Conservation (phyloP, 2,329 filamentous ascomycete genomes). For the Aspergillus glaucus region DNA sequence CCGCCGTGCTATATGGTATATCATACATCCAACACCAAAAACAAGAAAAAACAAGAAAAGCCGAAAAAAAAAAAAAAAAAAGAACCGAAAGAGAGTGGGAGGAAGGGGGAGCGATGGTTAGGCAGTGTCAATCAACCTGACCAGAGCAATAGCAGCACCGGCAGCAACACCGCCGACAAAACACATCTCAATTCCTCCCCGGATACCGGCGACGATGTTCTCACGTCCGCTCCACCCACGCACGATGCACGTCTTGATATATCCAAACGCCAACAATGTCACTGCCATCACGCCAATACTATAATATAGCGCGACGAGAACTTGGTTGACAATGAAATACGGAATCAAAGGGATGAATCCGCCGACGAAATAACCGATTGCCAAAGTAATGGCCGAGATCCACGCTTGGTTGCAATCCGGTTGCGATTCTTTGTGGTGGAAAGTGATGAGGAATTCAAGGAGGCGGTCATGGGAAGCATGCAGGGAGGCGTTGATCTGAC, state of each 20-base stretch:
- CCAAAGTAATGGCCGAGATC: constrained; percentile 58
- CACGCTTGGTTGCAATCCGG: constrained; percentile 42
- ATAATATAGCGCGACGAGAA: constrained; percentile 46
- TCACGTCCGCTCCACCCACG: constrained; percentile 38
- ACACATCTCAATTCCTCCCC: constrained; percentile 59
- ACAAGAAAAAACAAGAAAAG: neutral
- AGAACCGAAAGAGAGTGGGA: neutral
- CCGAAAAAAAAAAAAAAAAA: no score
- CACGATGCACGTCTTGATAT: constrained; percentile 41
- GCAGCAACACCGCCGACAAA: constrained; percentile 60
- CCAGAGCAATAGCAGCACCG: constrained; percentile 59
- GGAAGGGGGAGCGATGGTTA: neutral
- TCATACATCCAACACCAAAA: constrained; percentile 1
- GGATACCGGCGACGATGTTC: constrained; percentile 49
- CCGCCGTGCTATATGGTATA: constrained; percentile 3
- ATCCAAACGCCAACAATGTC: constrained; percentile 37
- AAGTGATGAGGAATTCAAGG: constrained; percentile 43
- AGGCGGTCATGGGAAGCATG: constrained; percentile 34
- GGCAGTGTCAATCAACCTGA: constrained; percentile 47
- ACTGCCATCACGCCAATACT: constrained; percentile 39
- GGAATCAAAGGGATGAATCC: constrained; percentile 65
- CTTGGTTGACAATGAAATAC: constrained; percentile 54
- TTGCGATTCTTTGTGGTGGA: constrained; percentile 42
- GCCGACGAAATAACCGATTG: constrained; percentile 63
- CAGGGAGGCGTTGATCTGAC: constrained; percentile 31